Conservation (phyloP, 371 early-diverging fungal genomes). For the Saksenaea oblongispora region DNA sequence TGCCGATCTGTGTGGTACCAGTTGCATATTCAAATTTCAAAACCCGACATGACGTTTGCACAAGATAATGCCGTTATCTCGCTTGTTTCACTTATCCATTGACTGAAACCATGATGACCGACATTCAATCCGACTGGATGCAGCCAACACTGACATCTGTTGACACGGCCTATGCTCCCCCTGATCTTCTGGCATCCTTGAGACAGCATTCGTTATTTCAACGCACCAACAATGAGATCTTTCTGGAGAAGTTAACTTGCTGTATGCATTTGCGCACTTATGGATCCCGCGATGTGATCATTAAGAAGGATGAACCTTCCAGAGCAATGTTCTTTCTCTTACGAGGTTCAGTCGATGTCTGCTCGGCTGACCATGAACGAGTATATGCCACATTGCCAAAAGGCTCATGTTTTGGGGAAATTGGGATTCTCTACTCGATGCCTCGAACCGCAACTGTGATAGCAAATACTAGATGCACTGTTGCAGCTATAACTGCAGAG, state of each 20-base stretch:
- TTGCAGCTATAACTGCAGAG: conserved; percentile 66
- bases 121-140: neutral
- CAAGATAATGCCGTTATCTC: too few species aligned
- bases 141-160: neutral
- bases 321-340: conserved; percentile 87
- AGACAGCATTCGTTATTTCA: conserved; percentile 49
- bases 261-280: conserved; percentile 56
- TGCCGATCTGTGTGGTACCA: too few species aligned
- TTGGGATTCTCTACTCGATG: conserved; percentile 81
- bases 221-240: conserved; percentile 39
- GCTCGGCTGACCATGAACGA: conserved; percentile 74
- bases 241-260: conserved; percentile 37
- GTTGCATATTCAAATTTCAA: too few species aligned
- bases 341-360: conserved; percentile 79
- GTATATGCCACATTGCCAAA: conserved; percentile 70
- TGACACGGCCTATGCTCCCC: conserved; percentile 12
- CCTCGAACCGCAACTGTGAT: conserved; percentile 82
- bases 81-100: too few species aligned
- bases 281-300: conserved; percentile 62
- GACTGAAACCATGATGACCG: neutral
- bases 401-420: conserved; percentile 81
- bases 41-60: too few species aligned
- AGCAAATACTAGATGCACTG: conserved; percentile 68
- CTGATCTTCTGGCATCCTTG: conserved; percentile 37
- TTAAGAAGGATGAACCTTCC: conserved; percentile 74